These are phyloP conservation scores for Fusarium lateritium DNA, from an alignment of 2,329 filamentous ascomycete species.

Conservation along the genomic window DNA sequence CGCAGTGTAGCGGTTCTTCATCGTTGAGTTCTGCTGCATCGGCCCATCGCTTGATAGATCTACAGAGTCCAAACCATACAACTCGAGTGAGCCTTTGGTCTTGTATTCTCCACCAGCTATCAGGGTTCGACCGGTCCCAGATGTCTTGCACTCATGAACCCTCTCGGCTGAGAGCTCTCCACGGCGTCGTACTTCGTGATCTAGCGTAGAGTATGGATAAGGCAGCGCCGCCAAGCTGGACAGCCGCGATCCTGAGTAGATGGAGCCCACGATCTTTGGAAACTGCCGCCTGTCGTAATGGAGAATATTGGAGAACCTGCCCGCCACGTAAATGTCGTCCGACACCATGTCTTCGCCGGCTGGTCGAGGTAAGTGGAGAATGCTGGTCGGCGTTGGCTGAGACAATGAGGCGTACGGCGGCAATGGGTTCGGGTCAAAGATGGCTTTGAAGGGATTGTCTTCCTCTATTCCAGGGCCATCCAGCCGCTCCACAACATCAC, in stretches of 20 bases:
- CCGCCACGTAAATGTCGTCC: slow-evolving; percentile 88
- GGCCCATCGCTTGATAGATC: slow-evolving; percentile 47
- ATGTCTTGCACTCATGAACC: slow-evolving; percentile 67
- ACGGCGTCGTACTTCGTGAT: slow-evolving; percentile 70
- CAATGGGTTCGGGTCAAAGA: slow-evolving; percentile 68
- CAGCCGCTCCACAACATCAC: slow-evolving; percentile 57
- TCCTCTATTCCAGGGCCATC: slow-evolving; percentile 46
- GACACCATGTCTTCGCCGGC: slow-evolving; percentile 70
- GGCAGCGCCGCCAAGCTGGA: slow-evolving; percentile 80
- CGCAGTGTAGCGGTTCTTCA: slow-evolving; percentile 87
- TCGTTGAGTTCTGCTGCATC: slow-evolving; percentile 62
- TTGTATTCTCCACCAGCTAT: slow-evolving; percentile 93
- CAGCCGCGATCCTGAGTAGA: slow-evolving; percentile 87
- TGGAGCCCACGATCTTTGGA: slow-evolving; percentile 80
- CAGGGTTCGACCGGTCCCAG: slow-evolving; percentile 72
- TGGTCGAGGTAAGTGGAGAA: slow-evolving; percentile 79
- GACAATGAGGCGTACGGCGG: slow-evolving; percentile 79
- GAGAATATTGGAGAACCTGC: slow-evolving; percentile 89
- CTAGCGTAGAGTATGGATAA: slow-evolving; percentile 75
- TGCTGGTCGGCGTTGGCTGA: slow-evolving; percentile 85
- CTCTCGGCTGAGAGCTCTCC: slow-evolving; percentile 69
- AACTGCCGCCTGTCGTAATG: slow-evolving; percentile 92
- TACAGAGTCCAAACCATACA: slow-evolving; percentile 75
- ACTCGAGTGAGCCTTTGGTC: slow-evolving; percentile 88
- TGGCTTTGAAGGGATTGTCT: slow-evolving; percentile 53